Percentiles rank a stretch among this genome's conserved stretches.
Conservation (phyloP, 164 flowering plant genomes). For the Buxus sempervirens region DNA sequence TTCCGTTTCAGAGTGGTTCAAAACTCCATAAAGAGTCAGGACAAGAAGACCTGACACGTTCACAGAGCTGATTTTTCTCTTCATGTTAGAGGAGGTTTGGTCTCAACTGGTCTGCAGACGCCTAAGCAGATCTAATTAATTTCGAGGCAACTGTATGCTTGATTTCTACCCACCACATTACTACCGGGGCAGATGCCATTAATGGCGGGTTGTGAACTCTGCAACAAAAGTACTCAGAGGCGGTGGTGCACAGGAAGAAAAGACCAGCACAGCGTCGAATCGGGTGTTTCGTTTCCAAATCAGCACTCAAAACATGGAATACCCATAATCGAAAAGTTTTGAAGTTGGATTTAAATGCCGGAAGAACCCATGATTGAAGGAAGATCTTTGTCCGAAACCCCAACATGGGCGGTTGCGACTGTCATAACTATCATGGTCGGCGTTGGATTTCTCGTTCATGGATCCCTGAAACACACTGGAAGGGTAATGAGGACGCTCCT, state of each 20-base stretch:
- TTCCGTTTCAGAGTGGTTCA: no score
- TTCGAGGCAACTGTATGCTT: no score
- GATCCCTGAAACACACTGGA: constrained; percentile 37
- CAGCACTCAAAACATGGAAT: neutral
- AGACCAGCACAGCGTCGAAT: neutral
- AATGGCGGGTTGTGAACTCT: constrained; percentile 11
- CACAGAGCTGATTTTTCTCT: no score
- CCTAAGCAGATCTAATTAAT: no score
- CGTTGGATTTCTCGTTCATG: constrained; percentile 51
- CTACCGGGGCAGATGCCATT: no score
- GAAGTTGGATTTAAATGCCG: neutral
- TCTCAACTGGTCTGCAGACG: no score
- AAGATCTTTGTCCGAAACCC: constrained; percentile 60
- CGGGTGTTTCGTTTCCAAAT: neutral
- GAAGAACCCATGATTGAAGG: constrained; percentile 24
- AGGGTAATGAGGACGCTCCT: constrained; percentile 40
- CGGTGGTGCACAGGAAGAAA: neutral
- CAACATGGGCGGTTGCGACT: constrained; percentile 86
- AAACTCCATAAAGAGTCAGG: no score
- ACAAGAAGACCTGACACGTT: no score
- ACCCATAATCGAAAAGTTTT: neutral
- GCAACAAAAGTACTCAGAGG: neutral
- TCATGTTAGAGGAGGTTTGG: no score
- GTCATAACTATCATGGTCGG: constrained; percentile 59
- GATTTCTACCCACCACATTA: no score